Percentiles rank a stretch among this genome's conserved stretches.
Conservation (phyloP, 202 grass and related monocot species). For the Brachypodium distachyon region DNA sequence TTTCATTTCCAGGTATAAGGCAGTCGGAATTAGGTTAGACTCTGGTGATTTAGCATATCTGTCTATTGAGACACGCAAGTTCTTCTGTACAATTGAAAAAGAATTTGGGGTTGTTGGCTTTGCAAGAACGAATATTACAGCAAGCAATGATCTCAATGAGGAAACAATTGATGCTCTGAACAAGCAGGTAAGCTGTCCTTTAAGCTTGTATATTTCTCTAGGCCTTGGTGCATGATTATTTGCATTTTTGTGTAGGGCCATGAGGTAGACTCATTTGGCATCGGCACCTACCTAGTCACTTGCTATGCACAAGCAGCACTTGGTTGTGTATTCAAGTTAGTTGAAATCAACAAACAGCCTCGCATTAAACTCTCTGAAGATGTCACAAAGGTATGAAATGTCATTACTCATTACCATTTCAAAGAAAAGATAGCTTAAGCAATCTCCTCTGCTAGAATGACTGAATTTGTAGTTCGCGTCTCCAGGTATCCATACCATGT, state of each 20-base stretch:
- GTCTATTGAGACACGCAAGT: constrained; percentile 58
- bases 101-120: constrained; percentile 71
- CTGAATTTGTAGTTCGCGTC: background rate
- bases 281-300: constrained; percentile 93
- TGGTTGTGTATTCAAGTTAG: constrained; percentile 98
- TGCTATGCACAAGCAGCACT: constrained; percentile 95
- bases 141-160: constrained; percentile 97
- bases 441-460: background rate
- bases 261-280: constrained; percentile 92
- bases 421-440: background rate
- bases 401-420: background rate
- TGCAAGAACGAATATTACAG: constrained; percentile 67
- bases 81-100: constrained; percentile 66
- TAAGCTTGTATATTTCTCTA: background rate
- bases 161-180: constrained; percentile 99
- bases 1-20: constrained; percentile 64
- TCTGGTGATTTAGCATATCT: constrained; percentile 94
- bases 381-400: constrained; percentile 67
- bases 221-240: constrained; percentile 5
- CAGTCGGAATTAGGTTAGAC: constrained; percentile 85
- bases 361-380: constrained; percentile 99
- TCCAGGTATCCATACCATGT: constrained; percentile 93
- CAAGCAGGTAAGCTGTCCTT: constrained; percentile 68
- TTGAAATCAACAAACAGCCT: constrained; percentile 93
- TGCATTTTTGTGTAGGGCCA: constrained; percentile 52